Base-by-base conservation (phyloP, 1,284 basidiomycete genomes). In the Takashimella koratensis region DNA sequence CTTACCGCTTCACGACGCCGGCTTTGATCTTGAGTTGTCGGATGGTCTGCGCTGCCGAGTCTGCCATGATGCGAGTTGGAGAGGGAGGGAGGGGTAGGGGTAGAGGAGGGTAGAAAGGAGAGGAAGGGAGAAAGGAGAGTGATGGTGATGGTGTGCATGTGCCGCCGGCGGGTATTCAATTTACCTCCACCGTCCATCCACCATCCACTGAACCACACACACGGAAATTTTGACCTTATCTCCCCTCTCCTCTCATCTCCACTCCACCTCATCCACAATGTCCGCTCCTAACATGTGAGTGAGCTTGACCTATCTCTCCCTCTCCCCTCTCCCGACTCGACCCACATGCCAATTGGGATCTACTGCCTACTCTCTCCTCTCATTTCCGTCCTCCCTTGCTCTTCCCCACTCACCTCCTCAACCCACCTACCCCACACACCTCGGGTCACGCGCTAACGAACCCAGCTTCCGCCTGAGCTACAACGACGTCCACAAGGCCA, bases 21-120 rank as follows among this genome's bases (percentile, higher is more conserved):
- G 84, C 76, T 77, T 90, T 91, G 79, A 92, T 92, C 73, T 84
- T 88, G 63, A 93, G 81, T 70, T 90, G 86, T 23, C 70, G 58
- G 12, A 68, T 44, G 42, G 66, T 60, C 54, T 72, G 70, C 4
- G 68, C 59, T 44, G 55, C 57, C 1, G 62, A 58, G 57, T 67
- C 65, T 30, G 72, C 61, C 68, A 71, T 71, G 19, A 47, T 51
- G 48, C 22, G 26, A 13, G 3, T 20, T 24, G 21, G 13, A 13
- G 21, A 19, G 11, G 19, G 19, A 43, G 8, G 19, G n/a, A 43
- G n/a, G 22, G 19, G 8, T 36, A 36, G 30, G 30, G 16, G 8
- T 36, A 16, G 8, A 36, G 30, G 8, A 8, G 30, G 30, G 16
- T 16, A 8, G 30, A 16, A 36, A 36, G 16, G 8, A 36, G 16